Percentiles rank a stretch among this genome's conserved stretches.
phyloP scores from a whole-genome alignment of 306 rosid species.

The Pueraria montana region DNA sequence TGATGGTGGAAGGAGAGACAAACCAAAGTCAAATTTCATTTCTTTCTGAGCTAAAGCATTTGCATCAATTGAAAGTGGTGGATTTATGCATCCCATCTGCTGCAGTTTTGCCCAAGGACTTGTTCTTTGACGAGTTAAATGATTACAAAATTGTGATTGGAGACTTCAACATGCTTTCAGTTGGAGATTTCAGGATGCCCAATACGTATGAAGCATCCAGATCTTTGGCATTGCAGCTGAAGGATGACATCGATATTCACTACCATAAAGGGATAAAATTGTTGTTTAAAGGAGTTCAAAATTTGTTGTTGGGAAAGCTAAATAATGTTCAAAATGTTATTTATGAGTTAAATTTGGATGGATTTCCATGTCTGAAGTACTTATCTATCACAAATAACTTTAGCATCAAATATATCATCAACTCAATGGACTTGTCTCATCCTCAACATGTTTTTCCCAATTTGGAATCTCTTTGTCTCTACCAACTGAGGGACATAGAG shows the following conservation, averaged over 20 bases:
- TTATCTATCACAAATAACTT: conserved; percentile 34
- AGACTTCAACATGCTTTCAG: neutral
- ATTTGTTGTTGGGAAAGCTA: conserved; percentile 45
- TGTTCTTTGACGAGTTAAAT: conserved; percentile 27
- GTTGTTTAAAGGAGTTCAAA: conserved; percentile 45
- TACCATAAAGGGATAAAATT: conserved; percentile 29
- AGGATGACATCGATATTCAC: neutral
- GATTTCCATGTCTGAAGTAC: conserved; percentile 43
- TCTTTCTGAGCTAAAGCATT: neutral
- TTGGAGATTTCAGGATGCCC: conserved; percentile 20
- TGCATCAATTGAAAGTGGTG: conserved; percentile 9
- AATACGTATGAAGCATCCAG: neutral
- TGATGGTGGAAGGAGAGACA: neutral
- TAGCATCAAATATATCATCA: neutral
- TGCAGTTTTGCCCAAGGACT: neutral
- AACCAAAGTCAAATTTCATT: neutral
- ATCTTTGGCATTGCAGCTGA: conserved; percentile 26
- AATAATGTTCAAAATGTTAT: conserved; percentile 33
- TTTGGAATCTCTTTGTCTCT: conserved; percentile 42
- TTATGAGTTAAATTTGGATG: conserved; percentile 8
- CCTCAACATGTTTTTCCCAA: conserved; percentile 38
- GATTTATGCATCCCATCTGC: conserved; percentile 10
- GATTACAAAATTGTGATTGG: conserved; percentile 30
- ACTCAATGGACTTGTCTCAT: conserved; percentile 9
- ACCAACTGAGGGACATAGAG: conserved; percentile 25